Percentiles rank a stretch among this genome's conserved stretches.
phyloP scores from a whole-genome alignment of 805 yeast genomes.

The Vanderwaltozyma yarrowii region DNA sequence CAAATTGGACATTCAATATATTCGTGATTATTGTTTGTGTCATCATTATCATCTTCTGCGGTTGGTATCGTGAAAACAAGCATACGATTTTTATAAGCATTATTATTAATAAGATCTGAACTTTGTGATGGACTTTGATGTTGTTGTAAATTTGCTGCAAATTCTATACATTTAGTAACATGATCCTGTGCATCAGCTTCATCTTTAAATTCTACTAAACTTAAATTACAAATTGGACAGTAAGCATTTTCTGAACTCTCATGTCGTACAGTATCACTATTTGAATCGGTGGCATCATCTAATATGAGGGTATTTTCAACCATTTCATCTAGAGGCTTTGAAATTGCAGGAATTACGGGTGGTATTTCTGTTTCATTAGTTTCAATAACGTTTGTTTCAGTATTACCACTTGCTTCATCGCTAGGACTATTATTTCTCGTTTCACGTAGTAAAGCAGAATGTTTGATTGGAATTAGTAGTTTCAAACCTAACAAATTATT shows the following conservation, averaged over 20 bases:
- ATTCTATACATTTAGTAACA: conserved; percentile 54
- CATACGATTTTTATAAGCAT: conserved; percentile 53
- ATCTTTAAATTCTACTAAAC: conserved; percentile 7
- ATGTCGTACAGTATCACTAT: background rate
- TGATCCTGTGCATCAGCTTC: conserved; percentile 45
- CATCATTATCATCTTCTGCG: conserved; percentile 6
- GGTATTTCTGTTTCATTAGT: too few species aligned
- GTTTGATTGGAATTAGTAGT: conserved; percentile 8
- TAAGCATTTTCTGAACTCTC: conserved; percentile 14
- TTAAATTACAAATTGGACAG: conserved; percentile 34
- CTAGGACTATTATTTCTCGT: too few species aligned
- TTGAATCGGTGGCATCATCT: background rate
- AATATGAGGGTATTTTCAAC: background rate
- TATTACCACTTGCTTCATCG: too few species aligned
- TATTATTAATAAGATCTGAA: conserved; percentile 31
- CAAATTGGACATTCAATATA: conserved; percentile 88
- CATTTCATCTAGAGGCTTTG: background rate
- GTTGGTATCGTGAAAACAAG: conserved; percentile 51
- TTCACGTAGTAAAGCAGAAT: too few species aligned
- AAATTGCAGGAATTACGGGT: too few species aligned
- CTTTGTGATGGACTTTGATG: conserved; percentile 34
- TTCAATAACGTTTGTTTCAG: background rate
- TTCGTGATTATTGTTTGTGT: conserved; percentile 26
- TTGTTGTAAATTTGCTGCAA: conserved; percentile 40
- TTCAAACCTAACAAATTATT: conserved; percentile 33